Percentiles rank a stretch among this genome's conserved stretches.
phyloP scores from a whole-genome alignment of 371 early-diverging fungal genomes.

The Paramicrosporidium saccamoebae region DNA sequence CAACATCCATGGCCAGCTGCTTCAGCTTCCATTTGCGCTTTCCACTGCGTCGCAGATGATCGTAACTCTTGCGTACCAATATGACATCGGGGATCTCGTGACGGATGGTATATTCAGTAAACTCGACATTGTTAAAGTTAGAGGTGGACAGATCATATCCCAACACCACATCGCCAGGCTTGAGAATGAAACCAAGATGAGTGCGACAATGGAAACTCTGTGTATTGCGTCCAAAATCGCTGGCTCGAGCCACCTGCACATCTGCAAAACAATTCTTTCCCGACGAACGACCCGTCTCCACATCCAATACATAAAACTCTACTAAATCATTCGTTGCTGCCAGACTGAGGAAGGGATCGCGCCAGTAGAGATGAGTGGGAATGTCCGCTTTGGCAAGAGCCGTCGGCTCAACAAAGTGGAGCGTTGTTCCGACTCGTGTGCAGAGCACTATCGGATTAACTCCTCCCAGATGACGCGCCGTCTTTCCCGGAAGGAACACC shows the following conservation, averaged over 20 bases:
- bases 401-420: constrained; percentile 52
- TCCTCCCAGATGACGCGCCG: constrained; percentile 47
- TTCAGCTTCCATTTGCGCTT: constrained; percentile 73
- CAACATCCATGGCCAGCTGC: constrained; percentile 48
- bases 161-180: constrained; percentile 59
- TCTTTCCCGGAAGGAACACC: constrained; percentile 45
- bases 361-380: constrained; percentile 36
- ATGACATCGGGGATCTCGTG: constrained; percentile 51
- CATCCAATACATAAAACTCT: constrained; percentile 78
- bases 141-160: constrained; percentile 58
- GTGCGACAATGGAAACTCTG: constrained; percentile 47
- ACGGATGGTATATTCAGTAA: constrained; percentile 18
- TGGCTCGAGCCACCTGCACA: constrained; percentile 28
- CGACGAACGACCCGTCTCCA: constrained; percentile 36
- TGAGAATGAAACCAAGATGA: constrained; percentile 63
- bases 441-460: constrained; percentile 47
- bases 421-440: constrained; percentile 43
- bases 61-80: constrained; percentile 62
- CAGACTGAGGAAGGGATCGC: constrained; percentile 33
- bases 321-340: constrained; percentile 30
- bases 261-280: constrained; percentile 40
- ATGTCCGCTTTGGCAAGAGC: constrained; percentile 40
- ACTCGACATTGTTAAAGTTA: constrained; percentile 69
- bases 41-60: constrained; percentile 47
- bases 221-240: constrained; percentile 58